Evolutionary conservation across 1,139 yeast genomes (phyloP).

Genomic region (Chernovozyma aurita): DNA sequence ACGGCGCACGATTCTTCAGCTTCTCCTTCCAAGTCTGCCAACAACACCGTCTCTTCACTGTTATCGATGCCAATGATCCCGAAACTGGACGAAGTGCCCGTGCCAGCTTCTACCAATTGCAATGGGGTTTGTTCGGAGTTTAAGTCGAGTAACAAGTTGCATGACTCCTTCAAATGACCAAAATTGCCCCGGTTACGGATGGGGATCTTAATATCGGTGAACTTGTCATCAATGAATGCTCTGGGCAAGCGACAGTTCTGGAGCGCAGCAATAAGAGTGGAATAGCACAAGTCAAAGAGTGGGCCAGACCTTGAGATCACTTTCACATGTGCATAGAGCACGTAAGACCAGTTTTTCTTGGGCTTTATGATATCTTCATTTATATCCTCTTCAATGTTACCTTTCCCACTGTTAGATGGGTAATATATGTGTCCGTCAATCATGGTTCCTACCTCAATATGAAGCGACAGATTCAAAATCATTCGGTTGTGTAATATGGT

Average conservation of each 20-base stretch:
- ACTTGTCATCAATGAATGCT: slow-evolving; percentile 58
- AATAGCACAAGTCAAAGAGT: slow-evolving; percentile 72
- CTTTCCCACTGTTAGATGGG: slow-evolving; percentile 17
- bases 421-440: slow-evolving; percentile 34
- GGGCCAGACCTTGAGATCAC: slow-evolving; percentile 84
- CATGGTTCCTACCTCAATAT: slow-evolving; percentile 50
- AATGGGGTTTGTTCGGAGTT: slow-evolving; percentile 23
- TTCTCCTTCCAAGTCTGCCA: slow-evolving; percentile 76
- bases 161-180: slow-evolving; percentile 40
- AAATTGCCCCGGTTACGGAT: slow-evolving; percentile 49
- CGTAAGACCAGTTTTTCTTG: slow-evolving; percentile 52
- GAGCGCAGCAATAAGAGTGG: slow-evolving; percentile 62
- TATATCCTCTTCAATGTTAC: slow-evolving; percentile 7
- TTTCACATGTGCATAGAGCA: slow-evolving; percentile 68
- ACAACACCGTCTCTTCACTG: slow-evolving; percentile 34
- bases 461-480: slow-evolving; percentile 42
- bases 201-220: slow-evolving; percentile 47
- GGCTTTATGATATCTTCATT: slow-evolving; percentile 5
- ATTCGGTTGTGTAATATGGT: slow-evolving; percentile 51
- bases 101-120: slow-evolving; percentile 26
- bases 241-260: slow-evolving; percentile 58
- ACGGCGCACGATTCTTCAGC: slow-evolving; percentile 59
- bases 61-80: slow-evolving; percentile 49
- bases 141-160: slow-evolving; percentile 25
- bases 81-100: slow-evolving; percentile 57